phyloP scores from a whole-genome alignment of 129 eudicot species.

The Centella asiatica region DNA sequence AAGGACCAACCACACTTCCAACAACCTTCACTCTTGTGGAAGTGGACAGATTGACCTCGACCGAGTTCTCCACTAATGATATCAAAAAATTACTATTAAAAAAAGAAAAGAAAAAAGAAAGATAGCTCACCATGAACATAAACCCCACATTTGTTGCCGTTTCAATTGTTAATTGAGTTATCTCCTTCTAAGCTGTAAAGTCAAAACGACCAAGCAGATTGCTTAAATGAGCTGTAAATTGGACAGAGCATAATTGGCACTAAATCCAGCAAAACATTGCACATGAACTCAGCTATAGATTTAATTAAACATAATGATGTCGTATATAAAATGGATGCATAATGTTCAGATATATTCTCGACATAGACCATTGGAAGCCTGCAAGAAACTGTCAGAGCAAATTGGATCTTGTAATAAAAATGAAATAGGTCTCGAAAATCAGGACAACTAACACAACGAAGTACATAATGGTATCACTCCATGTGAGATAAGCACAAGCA shows the following conservation, averaged over 20 bases:
- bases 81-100: not conserved
- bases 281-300: not conserved
- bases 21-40: too few relatives aligned
- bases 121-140: conserved; percentile 10
- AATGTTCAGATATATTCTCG: not conserved
- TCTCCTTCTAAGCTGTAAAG: not conserved
- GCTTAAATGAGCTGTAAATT: conserved; percentile 10
- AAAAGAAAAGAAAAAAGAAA: not conserved
- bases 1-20: too few relatives aligned
- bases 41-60: not conserved
- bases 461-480: too few relatives aligned
- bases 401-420: not conserved
- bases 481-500: too few relatives aligned
- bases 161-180: not conserved
- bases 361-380: not conserved
- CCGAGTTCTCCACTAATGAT: not conserved
- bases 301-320: not conserved
- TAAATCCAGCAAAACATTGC: not conserved
- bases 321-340: not conserved
- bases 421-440: too few relatives aligned
- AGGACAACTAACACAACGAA: too few relatives aligned
- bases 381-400: not conserved
- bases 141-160: conserved; percentile 1
- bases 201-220: not conserved
- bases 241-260: conserved; percentile 1